Evolutionary conservation across 768 basidiomycete genomes (phyloP).

Genomic region (Neoboletus subvelutipes): DNA sequence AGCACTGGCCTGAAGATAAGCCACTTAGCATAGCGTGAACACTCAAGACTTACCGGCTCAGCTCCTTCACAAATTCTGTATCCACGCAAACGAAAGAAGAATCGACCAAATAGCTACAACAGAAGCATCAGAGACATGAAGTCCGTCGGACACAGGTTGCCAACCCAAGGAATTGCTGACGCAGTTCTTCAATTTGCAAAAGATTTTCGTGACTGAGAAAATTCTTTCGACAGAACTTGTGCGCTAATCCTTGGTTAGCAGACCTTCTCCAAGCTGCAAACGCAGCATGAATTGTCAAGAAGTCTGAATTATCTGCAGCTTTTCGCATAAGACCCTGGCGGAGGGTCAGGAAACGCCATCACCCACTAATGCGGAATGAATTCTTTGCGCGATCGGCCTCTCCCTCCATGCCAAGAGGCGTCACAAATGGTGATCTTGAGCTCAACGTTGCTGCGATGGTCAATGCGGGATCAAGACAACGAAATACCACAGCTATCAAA

Average conservation of each 20-base stretch:
- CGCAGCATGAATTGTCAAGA: constrained; percentile 88
- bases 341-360: not conserved
- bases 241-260: constrained; percentile 56
- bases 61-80: constrained; percentile 59
- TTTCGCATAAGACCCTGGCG: not conserved
- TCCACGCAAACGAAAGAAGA: constrained; percentile 79
- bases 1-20: constrained; percentile 44
- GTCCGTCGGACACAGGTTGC: constrained; percentile 9
- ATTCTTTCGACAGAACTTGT: constrained; percentile 77
- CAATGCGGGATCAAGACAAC: constrained; percentile 93
- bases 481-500: constrained; percentile 77
- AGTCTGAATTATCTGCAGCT: constrained; percentile 84
- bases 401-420: constrained; percentile 83
- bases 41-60: constrained; percentile 52
- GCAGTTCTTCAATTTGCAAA: constrained; percentile 93
- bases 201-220: constrained; percentile 91
- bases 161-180: constrained; percentile 83
- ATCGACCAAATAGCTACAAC: constrained; percentile 77
- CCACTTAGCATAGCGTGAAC: not conserved
- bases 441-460: constrained; percentile 93
- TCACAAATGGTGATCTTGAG: constrained; percentile 90
- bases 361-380: constrained; percentile 72
- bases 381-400: constrained; percentile 84
- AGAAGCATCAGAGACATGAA: constrained; percentile 2
- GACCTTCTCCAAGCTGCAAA: constrained; percentile 84